These are phyloP conservation scores for Trichoderma erinaceum DNA, from an alignment of 495 filamentous ascomycete genomes.

Conservation along the genomic window DNA sequence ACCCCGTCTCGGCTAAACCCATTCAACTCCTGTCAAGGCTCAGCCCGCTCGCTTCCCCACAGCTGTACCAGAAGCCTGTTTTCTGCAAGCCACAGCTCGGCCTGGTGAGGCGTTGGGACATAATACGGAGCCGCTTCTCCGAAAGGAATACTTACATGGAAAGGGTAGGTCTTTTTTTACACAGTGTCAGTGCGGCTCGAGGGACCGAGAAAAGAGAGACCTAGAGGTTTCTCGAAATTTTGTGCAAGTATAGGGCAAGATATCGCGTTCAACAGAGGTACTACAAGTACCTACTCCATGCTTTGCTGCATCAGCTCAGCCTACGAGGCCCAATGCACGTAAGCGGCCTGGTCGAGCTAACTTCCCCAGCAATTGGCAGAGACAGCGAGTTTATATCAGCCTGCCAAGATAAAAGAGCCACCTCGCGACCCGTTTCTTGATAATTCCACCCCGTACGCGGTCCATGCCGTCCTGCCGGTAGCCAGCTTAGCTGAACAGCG, in stretches of 20 bases:
- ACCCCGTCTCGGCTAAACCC: neutral
- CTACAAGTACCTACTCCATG: too few species aligned
- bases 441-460: too few species aligned
- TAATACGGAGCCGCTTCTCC: neutral
- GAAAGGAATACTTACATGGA: neutral
- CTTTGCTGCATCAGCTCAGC: neutral
- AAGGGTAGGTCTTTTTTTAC: neutral
- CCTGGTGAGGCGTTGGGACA: neutral
- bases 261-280: too few species aligned
- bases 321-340: neutral
- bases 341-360: neutral
- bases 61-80: neutral
- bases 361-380: neutral
- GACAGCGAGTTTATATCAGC: too few species aligned
- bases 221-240: too few species aligned
- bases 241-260: too few species aligned
- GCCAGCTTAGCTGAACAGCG: too few species aligned
- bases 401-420: neutral
- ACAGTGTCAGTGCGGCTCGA: too few species aligned
- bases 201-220: too few species aligned
- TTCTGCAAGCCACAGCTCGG: slow-evolving; percentile 6
- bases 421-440: neutral
- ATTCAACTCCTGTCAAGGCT: neutral
- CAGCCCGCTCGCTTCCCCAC: neutral
- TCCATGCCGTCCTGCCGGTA: too few species aligned